These are phyloP conservation scores for Panaeolus papilionaceus DNA, from an alignment of 768 basidiomycete genomes.

Conservation along the genomic window DNA sequence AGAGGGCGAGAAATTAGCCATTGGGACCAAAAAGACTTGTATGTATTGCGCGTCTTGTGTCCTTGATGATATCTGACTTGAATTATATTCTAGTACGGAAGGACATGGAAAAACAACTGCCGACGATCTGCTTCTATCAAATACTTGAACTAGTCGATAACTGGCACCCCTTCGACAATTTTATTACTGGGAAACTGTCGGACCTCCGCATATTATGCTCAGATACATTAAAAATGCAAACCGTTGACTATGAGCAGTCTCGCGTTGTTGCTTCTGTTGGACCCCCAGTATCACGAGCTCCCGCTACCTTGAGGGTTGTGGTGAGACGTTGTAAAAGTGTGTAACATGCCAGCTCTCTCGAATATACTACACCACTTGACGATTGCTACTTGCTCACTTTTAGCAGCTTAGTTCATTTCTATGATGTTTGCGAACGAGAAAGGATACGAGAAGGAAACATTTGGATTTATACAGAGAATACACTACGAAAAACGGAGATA, in stretches of 20 bases:
- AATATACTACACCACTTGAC: too few species aligned
- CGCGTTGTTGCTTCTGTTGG: neutral
- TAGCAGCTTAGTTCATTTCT: too few species aligned
- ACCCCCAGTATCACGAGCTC: too few species aligned
- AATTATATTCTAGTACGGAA: conserved; percentile 21
- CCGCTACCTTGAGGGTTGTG: too few species aligned
- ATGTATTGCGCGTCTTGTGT: conserved; percentile 21
- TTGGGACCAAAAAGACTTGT: conserved; percentile 50
- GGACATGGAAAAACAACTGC: conserved; percentile 20
- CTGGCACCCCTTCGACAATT: neutral
- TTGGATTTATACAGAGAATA: too few species aligned
- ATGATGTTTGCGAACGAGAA: too few species aligned
- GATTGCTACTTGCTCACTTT: too few species aligned
- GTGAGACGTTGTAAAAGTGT: neutral
- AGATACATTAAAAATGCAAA: neutral
- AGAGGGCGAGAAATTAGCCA: conserved; percentile 33
- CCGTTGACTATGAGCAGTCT: neutral
- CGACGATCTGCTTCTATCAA: neutral
- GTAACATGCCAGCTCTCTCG: neutral
- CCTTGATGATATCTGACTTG: neutral
- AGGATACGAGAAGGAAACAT: too few species aligned
- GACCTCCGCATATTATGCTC: too few species aligned
- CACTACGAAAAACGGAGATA: too few species aligned
- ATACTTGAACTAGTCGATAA: neutral
- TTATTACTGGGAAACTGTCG: neutral